A percentile compares a stretch with the other conserved stretches of the same genome.
These are phyloP conservation scores for Cercospora brassicicola DNA, from an alignment of 2,329 filamentous ascomycete species.

Conservation along the genomic window DNA sequence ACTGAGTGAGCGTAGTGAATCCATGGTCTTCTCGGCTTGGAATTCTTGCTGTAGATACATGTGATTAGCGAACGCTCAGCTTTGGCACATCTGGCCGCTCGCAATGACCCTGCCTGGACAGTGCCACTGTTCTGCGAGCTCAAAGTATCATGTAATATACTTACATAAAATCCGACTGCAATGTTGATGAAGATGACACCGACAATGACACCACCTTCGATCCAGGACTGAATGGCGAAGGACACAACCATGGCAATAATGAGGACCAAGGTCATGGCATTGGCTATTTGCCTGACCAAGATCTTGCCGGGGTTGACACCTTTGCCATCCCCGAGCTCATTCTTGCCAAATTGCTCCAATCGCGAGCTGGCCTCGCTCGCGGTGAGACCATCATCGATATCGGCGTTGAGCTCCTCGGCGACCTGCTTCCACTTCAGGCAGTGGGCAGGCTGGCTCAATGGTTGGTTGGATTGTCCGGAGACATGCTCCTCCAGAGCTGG, in stretches of 20 bases:
- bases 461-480: slow-evolving; percentile 46
- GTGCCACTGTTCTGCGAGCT: neutral
- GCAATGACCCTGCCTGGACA: neutral
- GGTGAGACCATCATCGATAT: slow-evolving; percentile 67
- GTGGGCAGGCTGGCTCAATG: slow-evolving; percentile 64
- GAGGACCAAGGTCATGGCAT: slow-evolving; percentile 72
- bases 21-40: slow-evolving; percentile 53
- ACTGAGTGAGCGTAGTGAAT: slow-evolving; percentile 48
- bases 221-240: slow-evolving; percentile 50
- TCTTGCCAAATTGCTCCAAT: slow-evolving; percentile 62
- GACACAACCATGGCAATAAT: slow-evolving; percentile 52
- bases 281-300: slow-evolving; percentile 69
- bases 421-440: slow-evolving; percentile 57
- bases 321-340: slow-evolving; percentile 69
- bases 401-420: slow-evolving; percentile 59
- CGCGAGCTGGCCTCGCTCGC: slow-evolving; percentile 60
- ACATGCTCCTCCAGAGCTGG: slow-evolving; percentile 29
- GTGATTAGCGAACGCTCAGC: neutral
- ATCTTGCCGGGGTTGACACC: slow-evolving; percentile 71
- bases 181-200: slow-evolving; percentile 50
- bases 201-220: slow-evolving; percentile 51
- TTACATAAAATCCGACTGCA: slow-evolving; percentile 44
- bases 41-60: slow-evolving; percentile 42
- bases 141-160: neutral
- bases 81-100: neutral